Evolutionary conservation across 2,329 filamentous ascomycete species (phyloP).

Genomic region (Alternaria triticina): DNA sequence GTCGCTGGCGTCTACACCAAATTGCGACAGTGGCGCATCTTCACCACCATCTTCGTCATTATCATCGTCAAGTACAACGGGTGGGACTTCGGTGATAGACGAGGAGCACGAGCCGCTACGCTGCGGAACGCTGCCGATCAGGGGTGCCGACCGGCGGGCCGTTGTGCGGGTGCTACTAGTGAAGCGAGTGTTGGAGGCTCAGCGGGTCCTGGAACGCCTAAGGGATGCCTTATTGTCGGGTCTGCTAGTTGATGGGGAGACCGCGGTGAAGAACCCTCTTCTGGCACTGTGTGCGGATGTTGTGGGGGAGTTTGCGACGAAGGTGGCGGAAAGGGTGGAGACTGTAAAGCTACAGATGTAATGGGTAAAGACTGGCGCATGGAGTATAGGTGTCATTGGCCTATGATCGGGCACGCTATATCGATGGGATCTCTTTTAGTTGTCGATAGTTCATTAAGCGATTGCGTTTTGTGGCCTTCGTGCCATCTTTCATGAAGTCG

Average conservation of each 20-base stretch:
- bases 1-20: background rate
- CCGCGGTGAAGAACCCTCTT: background rate
- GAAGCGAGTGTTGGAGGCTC: conserved; percentile 6
- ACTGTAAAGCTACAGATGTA: conserved; percentile 9
- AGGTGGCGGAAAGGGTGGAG: conserved; percentile 1
- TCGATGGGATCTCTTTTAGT: background rate
- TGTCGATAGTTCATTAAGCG: background rate
- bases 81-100: background rate
- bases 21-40: background rate
- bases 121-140: conserved; percentile 6
- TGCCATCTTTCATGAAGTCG: background rate
- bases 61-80: background rate
- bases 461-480: background rate
- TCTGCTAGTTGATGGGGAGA: background rate
- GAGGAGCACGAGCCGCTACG: conserved; percentile 9
- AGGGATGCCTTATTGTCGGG: background rate
- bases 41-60: background rate
- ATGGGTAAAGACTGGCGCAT: background rate
- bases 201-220: conserved; percentile 5
- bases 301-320: conserved; percentile 4
- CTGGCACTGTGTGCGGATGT: conserved; percentile 1
- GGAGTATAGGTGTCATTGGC: background rate
- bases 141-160: conserved; percentile 6
- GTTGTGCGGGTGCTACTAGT: conserved; percentile 5
- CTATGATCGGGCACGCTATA: background rate